phyloP scores from a whole-genome alignment of 306 rosid genomes.

The Trifolium pratense region DNA sequence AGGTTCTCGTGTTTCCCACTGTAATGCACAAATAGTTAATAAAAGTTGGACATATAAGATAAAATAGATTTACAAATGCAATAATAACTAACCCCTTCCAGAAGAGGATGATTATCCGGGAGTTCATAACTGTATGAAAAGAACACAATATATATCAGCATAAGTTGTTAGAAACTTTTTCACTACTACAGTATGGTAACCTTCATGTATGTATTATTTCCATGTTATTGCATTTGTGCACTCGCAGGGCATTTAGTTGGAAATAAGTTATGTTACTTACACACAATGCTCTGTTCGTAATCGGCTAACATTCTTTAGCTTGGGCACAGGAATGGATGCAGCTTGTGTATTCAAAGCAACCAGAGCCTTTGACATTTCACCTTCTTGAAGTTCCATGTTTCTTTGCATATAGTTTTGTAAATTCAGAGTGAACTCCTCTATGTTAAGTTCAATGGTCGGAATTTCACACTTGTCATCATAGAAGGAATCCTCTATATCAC shows the following conservation, averaged over 20 bases:
- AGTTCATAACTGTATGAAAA: slow-evolving; percentile 87
- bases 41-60: slow-evolving; percentile 24
- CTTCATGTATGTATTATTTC: neutral
- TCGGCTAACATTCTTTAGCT: slow-evolving; percentile 84
- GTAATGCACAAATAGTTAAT: slow-evolving; percentile 50
- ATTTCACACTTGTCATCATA: slow-evolving; percentile 72
- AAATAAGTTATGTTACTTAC: slow-evolving; percentile 64
- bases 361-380: slow-evolving; percentile 88
- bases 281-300: slow-evolving; percentile 96
- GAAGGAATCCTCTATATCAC: slow-evolving; percentile 80
- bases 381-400: slow-evolving; percentile 89
- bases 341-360: slow-evolving; percentile 78
- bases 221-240: neutral
- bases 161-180: slow-evolving; percentile 26
- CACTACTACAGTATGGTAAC: slow-evolving; percentile 3
- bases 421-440: slow-evolving; percentile 80
- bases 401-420: slow-evolving; percentile 83
- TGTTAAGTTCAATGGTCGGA: slow-evolving; percentile 81
- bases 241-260: slow-evolving; percentile 36
- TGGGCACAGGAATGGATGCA: slow-evolving; percentile 85
- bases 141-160: slow-evolving; percentile 50
- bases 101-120: slow-evolving; percentile 93
- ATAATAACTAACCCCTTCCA: slow-evolving; percentile 71
- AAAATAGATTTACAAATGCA: slow-evolving; percentile 24
- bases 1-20: slow-evolving; percentile 80